Conservation (phyloP, 345 rosid species). For the Populus simonii region DNA sequence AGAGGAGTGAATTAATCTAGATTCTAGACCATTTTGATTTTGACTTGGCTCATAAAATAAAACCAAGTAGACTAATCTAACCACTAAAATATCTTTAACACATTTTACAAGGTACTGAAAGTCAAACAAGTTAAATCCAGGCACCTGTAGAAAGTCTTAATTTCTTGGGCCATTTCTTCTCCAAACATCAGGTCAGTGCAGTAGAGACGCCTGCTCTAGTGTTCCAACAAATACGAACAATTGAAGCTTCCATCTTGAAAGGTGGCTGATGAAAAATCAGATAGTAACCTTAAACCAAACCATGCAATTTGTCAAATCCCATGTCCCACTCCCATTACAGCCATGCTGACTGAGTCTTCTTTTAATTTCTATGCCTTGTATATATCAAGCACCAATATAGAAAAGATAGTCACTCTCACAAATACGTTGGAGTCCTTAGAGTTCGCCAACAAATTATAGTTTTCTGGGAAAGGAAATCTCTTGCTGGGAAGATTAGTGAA, state of each 20-base stretch:
- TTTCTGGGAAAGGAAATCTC: not conserved
- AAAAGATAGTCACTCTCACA: not conserved
- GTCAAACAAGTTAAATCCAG: not conserved
- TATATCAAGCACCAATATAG: not conserved
- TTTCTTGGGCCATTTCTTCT: not conserved
- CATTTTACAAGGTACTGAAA: not conserved
- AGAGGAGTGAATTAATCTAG: not conserved
- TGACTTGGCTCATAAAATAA: not conserved
- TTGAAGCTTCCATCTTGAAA: not conserved
- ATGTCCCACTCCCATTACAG: not conserved
- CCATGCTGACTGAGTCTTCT: not conserved
- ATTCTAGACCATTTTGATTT: not conserved
- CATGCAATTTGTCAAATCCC: not conserved
- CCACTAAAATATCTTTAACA: not conserved
- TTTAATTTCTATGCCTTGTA: not conserved
- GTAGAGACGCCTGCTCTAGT: not conserved
- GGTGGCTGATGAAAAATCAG: not conserved
- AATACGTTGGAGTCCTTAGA: not conserved
- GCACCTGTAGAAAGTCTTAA: not conserved
- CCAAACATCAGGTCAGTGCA: not conserved
- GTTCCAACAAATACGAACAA: not conserved
- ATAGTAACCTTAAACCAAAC: constrained; percentile 10
- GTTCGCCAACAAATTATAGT: not conserved
- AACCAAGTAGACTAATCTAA: not conserved
- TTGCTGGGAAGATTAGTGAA: not conserved